Evolutionary conservation across 2,329 filamentous ascomycete species (phyloP).

Genomic region (Coniochaeta sp.): DNA sequence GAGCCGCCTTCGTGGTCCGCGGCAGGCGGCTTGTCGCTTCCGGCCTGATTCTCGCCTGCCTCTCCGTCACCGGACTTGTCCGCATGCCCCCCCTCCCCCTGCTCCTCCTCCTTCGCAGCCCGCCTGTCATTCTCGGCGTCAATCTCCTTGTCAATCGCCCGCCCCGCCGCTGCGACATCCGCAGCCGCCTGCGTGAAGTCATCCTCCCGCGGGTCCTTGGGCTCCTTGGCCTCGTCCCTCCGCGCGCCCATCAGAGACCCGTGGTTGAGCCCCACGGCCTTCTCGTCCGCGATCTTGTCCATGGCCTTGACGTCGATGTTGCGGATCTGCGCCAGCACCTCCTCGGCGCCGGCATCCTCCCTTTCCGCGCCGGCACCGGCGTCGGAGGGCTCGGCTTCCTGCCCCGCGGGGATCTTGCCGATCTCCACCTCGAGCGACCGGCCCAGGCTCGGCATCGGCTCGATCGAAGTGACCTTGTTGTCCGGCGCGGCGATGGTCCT

Average conservation of each 20-base stretch:
- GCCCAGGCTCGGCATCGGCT: background rate
- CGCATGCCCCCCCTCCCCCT: background rate
- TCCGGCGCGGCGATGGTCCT: background rate
- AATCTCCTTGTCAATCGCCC: background rate
- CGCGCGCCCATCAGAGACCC: constrained; percentile 13
- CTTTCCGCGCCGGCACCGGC: too few relatives aligned
- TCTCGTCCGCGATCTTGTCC: constrained; percentile 18
- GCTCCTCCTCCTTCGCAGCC: background rate
- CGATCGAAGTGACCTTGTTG: background rate
- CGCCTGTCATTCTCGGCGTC: background rate
- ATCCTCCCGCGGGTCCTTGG: constrained; percentile 12
- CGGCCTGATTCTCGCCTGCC: background rate
- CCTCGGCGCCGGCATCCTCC: background rate
- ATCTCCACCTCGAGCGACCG: background rate
- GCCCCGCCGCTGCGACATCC: constrained; percentile 10
- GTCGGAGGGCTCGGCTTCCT: background rate
- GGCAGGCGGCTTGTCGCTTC: background rate
- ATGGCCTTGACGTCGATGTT: constrained; percentile 9
- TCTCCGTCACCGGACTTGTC: background rate
- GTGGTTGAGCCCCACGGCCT: constrained; percentile 18
- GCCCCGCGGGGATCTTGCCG: background rate
- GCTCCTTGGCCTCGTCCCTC: constrained; percentile 15
- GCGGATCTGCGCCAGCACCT: background rate
- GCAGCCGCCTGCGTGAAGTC: background rate
- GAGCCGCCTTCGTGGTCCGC: background rate